Conservation (phyloP, 345 rosid genomes). For the Erodium maritimum region DNA sequence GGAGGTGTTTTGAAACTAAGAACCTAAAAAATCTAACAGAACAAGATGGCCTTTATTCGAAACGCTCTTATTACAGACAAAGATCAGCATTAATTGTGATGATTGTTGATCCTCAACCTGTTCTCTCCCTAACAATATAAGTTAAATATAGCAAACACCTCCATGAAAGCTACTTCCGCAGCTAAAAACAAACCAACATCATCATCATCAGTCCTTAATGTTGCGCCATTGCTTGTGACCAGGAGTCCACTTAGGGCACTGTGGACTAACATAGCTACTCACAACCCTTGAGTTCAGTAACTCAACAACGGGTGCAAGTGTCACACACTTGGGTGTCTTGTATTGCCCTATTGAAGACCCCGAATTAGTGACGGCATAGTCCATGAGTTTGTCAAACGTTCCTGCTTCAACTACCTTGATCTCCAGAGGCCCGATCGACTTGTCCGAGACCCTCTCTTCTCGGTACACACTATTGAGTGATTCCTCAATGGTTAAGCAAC, state of each 20-base stretch:
- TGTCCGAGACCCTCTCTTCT: conserved; percentile 76
- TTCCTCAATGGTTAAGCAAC: conserved; percentile 80
- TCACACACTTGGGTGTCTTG: conserved; percentile 94
- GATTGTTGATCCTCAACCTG: too few species aligned
- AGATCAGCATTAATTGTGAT: too few species aligned
- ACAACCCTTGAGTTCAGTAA: conserved; percentile 67
- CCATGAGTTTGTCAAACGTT: conserved; percentile 95
- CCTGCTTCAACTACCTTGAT: conserved; percentile 78
- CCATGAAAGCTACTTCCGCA: too few species aligned
- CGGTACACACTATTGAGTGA: conserved; percentile 93
- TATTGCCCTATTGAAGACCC: conserved; percentile 94
- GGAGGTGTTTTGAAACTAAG: too few species aligned
- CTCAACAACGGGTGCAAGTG: conserved; percentile 82
- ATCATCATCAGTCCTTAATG: conserved; percentile 13
- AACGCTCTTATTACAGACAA: too few species aligned
- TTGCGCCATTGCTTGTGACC: conserved; percentile 79
- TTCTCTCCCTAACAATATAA: too few species aligned
- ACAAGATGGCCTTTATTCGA: too few species aligned
- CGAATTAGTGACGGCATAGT: conserved; percentile 62
- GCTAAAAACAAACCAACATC: too few species aligned
- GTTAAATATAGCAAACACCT: too few species aligned
- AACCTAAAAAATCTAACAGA: too few species aligned
- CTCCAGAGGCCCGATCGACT: conserved; percentile 88
- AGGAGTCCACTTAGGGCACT: conserved; percentile 88
- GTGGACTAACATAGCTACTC: conserved; percentile 58